phyloP scores from a whole-genome alignment of 495 filamentous ascomycete species.

The Gamarada debralockiae region DNA sequence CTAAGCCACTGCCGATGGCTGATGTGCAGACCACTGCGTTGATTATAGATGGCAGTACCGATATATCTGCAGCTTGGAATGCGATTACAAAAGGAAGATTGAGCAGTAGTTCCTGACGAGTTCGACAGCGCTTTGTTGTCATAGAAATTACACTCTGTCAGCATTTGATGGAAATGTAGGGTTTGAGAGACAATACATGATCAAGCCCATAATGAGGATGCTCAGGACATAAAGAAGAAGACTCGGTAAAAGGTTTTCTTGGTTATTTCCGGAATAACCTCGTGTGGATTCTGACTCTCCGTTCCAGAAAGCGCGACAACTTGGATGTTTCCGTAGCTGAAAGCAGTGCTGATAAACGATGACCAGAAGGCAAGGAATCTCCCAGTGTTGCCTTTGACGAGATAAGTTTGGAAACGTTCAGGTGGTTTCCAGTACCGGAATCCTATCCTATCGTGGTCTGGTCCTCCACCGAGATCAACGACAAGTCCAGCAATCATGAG shows the following conservation, averaged over 20 bases:
- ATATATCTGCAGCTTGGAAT: too few relatives aligned
- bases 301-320: conserved; percentile 70
- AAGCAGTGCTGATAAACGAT: conserved; percentile 47
- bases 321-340: conserved; percentile 79
- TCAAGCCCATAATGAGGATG: conserved; percentile 16
- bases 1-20: too few relatives aligned
- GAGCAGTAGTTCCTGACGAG: conserved; percentile 44
- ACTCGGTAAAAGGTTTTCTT: conserved; percentile 65
- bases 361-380: conserved; percentile 30
- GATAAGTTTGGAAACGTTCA: conserved; percentile 61
- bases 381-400: conserved; percentile 48
- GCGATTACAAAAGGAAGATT: conserved; percentile 69
- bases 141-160: conserved; percentile 59
- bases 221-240: conserved; percentile 55
- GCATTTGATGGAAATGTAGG: conserved; percentile 38
- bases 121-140: conserved; percentile 46
- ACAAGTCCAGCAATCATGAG: conserved; percentile 48
- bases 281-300: conserved; percentile 65
- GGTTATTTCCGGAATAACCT: conserved; percentile 62
- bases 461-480: conserved; percentile 56
- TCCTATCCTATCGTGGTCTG: conserved; percentile 41
- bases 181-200: conserved; percentile 67
- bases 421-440: conserved; percentile 67
- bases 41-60: too few relatives aligned
- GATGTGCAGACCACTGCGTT: too few relatives aligned